Evolutionary conservation across 2,329 filamentous ascomycete species (phyloP), one percentile per base, ranked within the genome.

Genomic region (Phialophora expanda): DNA sequence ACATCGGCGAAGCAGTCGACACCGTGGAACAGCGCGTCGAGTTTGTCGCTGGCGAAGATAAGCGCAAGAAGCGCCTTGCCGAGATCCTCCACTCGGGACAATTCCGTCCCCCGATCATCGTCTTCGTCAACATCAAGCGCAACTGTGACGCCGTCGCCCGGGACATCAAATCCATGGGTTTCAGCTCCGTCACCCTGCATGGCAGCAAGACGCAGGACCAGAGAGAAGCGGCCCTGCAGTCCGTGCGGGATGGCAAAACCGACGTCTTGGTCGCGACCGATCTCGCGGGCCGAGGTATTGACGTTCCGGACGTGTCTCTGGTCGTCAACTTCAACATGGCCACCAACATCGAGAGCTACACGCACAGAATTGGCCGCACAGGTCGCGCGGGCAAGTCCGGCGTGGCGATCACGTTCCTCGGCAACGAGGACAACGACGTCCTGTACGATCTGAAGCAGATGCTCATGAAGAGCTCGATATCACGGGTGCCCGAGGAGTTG

Each of bases 291-390:
- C 89, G 95, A 83, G 95, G 95, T 92, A 97, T 99, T 77, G 95
- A 99, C 79, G 93, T 99, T 3, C 89, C 91, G 0, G 95, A 98
- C 75, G 95, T 99, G 48, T 91, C 87, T 68, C 85, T 99, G 66
- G 95, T 99, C 64, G 86, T 99, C 77, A 99, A 99, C 82, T 99
- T 98, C 86, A 99, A 98, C 84, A 98, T 99, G 95, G 90, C 95
- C 0, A 88, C 82, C 12, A 92, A 84, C 72, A 98, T 99, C 72
- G 95, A 99, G 81, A 90, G 87, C 75, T 99, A 99, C 78, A 98
- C 94, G 2, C 95, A 99, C 83, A 89, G 95, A 81, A 90, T 99
- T 74, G 95, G 95, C 78, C 90, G 95, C 81, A 99, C 95, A 1
- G 95, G 95, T 84, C 90, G 95, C 88, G 95, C 95, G 1, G 95